Base-by-base conservation (phyloP, 805 yeast species). In the Kazachstania viticola region DNA sequence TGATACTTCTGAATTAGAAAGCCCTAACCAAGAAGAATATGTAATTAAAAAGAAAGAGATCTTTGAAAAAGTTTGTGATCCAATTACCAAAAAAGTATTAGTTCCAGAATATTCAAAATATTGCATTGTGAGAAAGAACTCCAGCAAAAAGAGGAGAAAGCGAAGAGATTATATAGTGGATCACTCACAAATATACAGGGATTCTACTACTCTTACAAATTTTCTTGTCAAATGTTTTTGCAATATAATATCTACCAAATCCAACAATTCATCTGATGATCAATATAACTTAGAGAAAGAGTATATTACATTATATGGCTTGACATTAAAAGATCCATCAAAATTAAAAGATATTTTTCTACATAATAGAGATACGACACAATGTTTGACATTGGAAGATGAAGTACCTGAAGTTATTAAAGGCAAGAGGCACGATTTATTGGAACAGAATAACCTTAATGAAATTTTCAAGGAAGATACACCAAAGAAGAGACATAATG, bases 211-310 rank as follows among this genome's bases (percentile, higher is more conserved):
- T 30, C 83, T 84, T 58, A 84, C 95, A n/a, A 84, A 84, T 53
- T 76, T 84, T 72, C 68, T 80, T 31, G 77, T 88, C 21, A 79
- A 84, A 51, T 75, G 94, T n/a, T 76, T 87, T 54, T 66, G n/a
- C n/a, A n/a, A n/a, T n/a, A n/a, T n/a, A n/a, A n/a, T n/a, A n/a
- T n/a, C n/a, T n/a, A n/a, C n/a, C n/a, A n/a, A n/a, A n/a, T n/a
- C n/a, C n/a, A n/a, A n/a, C n/a, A n/a, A n/a, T n/a, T n/a, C n/a
- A n/a, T n/a, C n/a, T n/a, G n/a, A n/a, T n/a, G n/a, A n/a, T n/a
- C n/a, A n/a, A n/a, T n/a, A n/a, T n/a, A n/a, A n/a, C n/a, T n/a
- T n/a, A n/a, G n/a, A n/a, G n/a, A n/a, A n/a, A n/a, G n/a, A n/a
- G n/a, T n/a, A n/a, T n/a, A n/a, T n/a, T n/a, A n/a, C n/a, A n/a